Evolutionary conservation across 2,329 filamentous ascomycete species (phyloP), one percentile per base, ranked within the genome.

Genomic region (Aspergillus sp.): DNA sequence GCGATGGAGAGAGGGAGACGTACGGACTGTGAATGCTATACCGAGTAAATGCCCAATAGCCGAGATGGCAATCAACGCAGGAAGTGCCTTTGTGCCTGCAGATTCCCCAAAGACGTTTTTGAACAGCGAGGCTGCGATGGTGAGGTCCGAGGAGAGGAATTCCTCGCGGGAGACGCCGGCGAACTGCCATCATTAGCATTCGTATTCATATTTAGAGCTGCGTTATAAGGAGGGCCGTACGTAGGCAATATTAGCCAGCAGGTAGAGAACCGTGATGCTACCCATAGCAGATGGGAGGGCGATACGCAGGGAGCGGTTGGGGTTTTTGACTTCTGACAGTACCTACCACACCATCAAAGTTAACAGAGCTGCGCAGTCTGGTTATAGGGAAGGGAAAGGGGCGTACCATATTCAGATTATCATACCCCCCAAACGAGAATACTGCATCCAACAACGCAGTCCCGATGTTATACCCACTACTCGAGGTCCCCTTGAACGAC

Each of bases 191-290:
- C 10, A 30, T 43, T 32, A 46, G 41, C 20, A 19, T 19, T 19
- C 17, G 17, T 19, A 19, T 19, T 19, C 17, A 19, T 19, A 19
- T 19, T 19, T 19, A 19, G 17, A 3, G 3, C 17, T 19, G 17
- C 17, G 17, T 19, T 19, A 19, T 19, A 19, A 19, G 7, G 5
- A 3, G 33, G 5, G 1, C 35, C 52, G n/a, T 43, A 57, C 55
- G 59, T 80, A 80, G 6, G 77, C 73, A 10, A 79, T 67, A 53
- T 79, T 80, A 55, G 74, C 70, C n/a, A 79, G 68, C 51, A 80
- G 68, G 54, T 80, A 81, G 0, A 75, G 61, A 6, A 76, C 58
- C 1, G 74, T 72, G 6, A 78, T 73, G 17, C 74, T 64, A 5
- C 66, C 61, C n/a, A 81, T 66, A 0, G 77, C 78, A 1, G 75